Percentiles rank a stretch among this genome's conserved stretches.
Conservation (phyloP, 805 yeast species). For the Blastobotrys americana region DNA sequence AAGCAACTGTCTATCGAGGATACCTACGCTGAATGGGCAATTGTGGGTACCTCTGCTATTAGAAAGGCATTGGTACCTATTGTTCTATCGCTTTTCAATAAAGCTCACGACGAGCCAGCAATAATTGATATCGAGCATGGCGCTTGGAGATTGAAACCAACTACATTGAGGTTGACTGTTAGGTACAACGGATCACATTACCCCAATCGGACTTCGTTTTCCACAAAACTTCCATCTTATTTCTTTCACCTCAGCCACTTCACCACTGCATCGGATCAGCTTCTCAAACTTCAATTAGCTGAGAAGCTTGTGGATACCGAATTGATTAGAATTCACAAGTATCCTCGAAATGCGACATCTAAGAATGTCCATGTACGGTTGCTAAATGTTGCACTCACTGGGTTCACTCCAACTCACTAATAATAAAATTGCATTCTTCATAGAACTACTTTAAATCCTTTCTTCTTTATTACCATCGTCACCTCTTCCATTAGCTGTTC, state of each 20-base stretch:
- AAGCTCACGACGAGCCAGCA: conserved; percentile 16
- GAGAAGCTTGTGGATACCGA: not conserved
- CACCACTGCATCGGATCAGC: not conserved
- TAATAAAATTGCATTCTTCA: no score
- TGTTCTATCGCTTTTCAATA: conserved; percentile 17
- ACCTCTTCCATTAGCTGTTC: no score
- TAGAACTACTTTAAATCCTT: no score
- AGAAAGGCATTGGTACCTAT: conserved; percentile 13
- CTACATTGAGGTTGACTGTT: conserved; percentile 13
- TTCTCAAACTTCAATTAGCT: not conserved
- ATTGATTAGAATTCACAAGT: not conserved
- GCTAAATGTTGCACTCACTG: not conserved
- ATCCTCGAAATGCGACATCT: not conserved
- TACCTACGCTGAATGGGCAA: conserved; percentile 14
- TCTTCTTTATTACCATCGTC: no score
- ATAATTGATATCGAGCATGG: conserved; percentile 16
- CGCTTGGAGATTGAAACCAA: conserved; percentile 21
- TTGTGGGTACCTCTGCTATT: conserved; percentile 7
- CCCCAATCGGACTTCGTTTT: not conserved
- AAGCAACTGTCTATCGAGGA: conserved; percentile 28
- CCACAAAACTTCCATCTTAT: not conserved
- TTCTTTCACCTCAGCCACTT: not conserved
- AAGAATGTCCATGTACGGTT: not conserved
- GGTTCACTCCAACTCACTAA: no score
- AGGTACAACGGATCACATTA: not conserved